Evolutionary conservation across 805 yeast genomes (phyloP), one percentile per base, ranked within the genome.

Genomic region (Wickerhamiella slavikovae): DNA sequence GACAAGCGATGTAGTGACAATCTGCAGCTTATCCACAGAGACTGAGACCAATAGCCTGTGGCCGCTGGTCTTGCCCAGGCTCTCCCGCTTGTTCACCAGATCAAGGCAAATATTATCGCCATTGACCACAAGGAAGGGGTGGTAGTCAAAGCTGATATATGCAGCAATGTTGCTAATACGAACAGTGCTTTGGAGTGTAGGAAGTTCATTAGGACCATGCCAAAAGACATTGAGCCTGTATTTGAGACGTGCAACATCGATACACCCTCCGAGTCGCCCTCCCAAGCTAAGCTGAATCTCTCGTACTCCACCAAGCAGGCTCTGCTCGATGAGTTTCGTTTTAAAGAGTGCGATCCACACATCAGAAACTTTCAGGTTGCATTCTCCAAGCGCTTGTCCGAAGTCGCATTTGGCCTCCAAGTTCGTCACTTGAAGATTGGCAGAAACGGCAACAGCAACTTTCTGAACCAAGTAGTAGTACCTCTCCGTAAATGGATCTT

Each of bases 71-170:
- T 28, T 45, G 17, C 57, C 57, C 13, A 49, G 39, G 2, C 41
- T 35, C 27, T 64, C 72, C 39, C 68, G 66, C 41, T 74, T 78
- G 46, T 85, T 89, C 47, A 63, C 71, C 13, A 80, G 55, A 16
- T 67, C 68, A 11, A 74, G 49, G 9, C 60, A 52, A 16, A 68
- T 52, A 1, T 54, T 52, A 5, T 56, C 49, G 14, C 74, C 47
- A 11, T 60, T 58, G 2, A 70, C 66, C 27, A 85, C 64, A 20
- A 78, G 63, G 47, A 89, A 82, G 12, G 78, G 67, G 45, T 85
- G 94, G 47, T 70, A 80, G 46, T 89, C 96, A 41, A 85, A 69
- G 0, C 82, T 70, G 4, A 71, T 53, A 42, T 74, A 75, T 2
- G 66, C 41, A 17, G 70, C 68, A 14, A 78, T 40, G 3, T 58